A percentile compares a stretch with the other conserved stretches of the same genome.
phyloP scores from a whole-genome alignment of 1,284 basidiomycete species.

The Sphaerobolus stellatus region DNA sequence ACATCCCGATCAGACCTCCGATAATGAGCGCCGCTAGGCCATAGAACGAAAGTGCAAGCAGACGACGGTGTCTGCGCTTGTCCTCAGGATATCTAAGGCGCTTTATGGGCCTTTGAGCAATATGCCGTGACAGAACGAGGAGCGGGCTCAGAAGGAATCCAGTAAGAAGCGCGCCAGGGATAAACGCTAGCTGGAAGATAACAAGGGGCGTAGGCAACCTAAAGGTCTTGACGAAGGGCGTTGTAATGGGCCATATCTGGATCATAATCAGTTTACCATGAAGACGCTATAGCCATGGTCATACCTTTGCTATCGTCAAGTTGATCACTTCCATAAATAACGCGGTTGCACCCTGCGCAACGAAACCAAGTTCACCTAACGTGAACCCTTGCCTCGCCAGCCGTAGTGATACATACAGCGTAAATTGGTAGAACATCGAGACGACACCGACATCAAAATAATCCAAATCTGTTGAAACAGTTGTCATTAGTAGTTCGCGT shows the following conservation, averaged over 20 bases:
- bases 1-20: slow-evolving; percentile 85
- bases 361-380: slow-evolving; percentile 87
- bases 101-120: slow-evolving; percentile 88
- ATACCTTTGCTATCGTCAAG: slow-evolving; percentile 75
- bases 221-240: slow-evolving; percentile 90
- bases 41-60: slow-evolving; percentile 88
- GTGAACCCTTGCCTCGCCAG: slow-evolving; percentile 93
- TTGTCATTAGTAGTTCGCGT: background rate
- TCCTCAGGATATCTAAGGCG: slow-evolving; percentile 87
- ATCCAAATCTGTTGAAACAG: slow-evolving; percentile 59
- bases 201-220: slow-evolving; percentile 91
- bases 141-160: slow-evolving; percentile 95
- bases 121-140: slow-evolving; percentile 88
- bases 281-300: slow-evolving; percentile 24
- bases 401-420: slow-evolving; percentile 85
- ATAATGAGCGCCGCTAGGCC: slow-evolving; percentile 76
- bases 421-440: slow-evolving; percentile 87
- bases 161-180: slow-evolving; percentile 88
- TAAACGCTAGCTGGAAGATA: slow-evolving; percentile 89
- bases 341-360: slow-evolving; percentile 85
- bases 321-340: slow-evolving; percentile 85
- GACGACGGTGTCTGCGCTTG: slow-evolving; percentile 79
- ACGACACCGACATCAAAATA: slow-evolving; percentile 75
- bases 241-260: slow-evolving; percentile 77
- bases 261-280: background rate